Conservation (phyloP, 139 green algal genomes). For the Tetratostichococcus sp. region DNA sequence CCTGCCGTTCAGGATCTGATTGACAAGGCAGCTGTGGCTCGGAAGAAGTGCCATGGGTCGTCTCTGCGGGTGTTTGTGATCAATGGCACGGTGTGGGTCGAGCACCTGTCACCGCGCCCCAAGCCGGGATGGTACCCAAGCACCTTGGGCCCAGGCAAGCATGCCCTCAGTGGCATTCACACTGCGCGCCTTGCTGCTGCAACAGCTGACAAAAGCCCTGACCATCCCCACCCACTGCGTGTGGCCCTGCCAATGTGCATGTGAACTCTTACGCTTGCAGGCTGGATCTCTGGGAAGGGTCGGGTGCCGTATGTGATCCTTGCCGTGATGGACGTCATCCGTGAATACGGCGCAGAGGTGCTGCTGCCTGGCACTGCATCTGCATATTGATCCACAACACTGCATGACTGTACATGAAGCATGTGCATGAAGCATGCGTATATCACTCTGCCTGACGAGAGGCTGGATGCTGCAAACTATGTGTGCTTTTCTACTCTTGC, state of each 20-base stretch:
- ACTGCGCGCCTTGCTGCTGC: too few relatives aligned
- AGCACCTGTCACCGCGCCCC: neutral
- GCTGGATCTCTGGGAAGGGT: constrained; percentile 27
- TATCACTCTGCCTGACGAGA: too few relatives aligned
- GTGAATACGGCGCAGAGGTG: constrained; percentile 33
- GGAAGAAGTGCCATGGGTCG: neutral
- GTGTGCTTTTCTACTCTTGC: neutral
- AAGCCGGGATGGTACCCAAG: neutral
- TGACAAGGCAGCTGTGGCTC: neutral
- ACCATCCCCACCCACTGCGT: too few relatives aligned
- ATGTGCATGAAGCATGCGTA: too few relatives aligned
- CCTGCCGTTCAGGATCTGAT: neutral
- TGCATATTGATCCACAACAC: too few relatives aligned
- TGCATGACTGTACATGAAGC: too few relatives aligned
- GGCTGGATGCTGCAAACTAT: too few relatives aligned
- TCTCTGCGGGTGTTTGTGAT: neutral
- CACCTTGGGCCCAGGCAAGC: neutral
- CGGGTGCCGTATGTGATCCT: constrained; percentile 38
- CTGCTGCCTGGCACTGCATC: too few relatives aligned
- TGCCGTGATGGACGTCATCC: constrained; percentile 29
- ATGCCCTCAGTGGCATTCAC: neutral
- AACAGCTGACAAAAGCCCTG: too few relatives aligned
- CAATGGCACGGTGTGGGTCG: neutral
- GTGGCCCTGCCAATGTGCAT: too few relatives aligned
- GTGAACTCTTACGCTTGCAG: neutral